A percentile compares a stretch with the other conserved stretches of the same genome.
Conservation (phyloP, 805 yeast species). For the Yamadazyma olivae region DNA sequence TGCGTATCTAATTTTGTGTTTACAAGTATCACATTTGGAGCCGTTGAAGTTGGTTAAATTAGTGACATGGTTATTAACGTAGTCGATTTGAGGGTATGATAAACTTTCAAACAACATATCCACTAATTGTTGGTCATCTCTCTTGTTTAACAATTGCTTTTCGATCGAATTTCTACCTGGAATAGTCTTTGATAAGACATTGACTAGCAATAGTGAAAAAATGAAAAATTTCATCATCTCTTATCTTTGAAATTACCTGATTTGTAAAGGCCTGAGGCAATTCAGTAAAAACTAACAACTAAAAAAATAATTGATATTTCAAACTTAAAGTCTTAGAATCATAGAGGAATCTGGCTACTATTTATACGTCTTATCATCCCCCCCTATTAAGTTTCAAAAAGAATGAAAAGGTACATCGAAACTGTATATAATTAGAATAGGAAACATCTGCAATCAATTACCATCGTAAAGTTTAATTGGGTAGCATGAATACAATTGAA, state of each 20-base stretch:
- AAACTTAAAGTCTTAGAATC: no score
- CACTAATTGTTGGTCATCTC: conserved; percentile 19
- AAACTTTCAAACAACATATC: conserved; percentile 25
- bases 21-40: conserved; percentile 33
- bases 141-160: conserved; percentile 10
- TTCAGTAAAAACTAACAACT: no score
- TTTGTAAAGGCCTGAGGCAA: neutral
- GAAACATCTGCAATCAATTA: no score
- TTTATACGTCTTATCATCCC: no score
- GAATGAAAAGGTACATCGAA: no score
- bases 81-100: conserved; percentile 24
- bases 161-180: conserved; percentile 11
- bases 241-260: conserved; percentile 1
- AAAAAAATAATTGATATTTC: no score
- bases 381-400: no score
- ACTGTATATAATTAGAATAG: no score
- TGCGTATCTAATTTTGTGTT: conserved; percentile 31
- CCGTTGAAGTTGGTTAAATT: conserved; percentile 29
- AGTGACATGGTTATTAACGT: conserved; percentile 23
- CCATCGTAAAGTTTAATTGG: no score
- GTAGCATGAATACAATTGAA: no score
- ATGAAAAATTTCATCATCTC: neutral
- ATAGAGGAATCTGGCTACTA: no score
- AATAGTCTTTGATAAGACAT: conserved; percentile 9
- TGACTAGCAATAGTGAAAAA: neutral